phyloP scores from a whole-genome alignment of 805 yeast genomes.

The Cyberlindnera suaveolens region DNA sequence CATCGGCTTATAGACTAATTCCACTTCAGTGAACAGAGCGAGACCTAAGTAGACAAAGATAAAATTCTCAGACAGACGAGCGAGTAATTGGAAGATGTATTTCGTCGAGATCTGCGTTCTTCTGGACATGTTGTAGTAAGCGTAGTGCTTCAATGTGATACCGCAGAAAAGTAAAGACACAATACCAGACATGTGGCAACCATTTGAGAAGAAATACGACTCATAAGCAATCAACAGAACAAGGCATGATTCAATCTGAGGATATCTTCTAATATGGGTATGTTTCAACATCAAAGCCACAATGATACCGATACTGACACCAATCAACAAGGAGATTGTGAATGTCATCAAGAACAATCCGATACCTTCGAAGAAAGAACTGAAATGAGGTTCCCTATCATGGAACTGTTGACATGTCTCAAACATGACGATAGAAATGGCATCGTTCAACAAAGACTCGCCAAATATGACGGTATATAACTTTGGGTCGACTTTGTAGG shows the following conservation, averaged over 20 bases:
- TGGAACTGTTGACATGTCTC: conserved; percentile 97
- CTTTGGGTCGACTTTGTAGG: conserved; percentile 97
- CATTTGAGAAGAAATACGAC: conserved; percentile 95
- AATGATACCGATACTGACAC: conserved; percentile 78
- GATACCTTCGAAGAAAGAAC: conserved; percentile 86
- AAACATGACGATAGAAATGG: conserved; percentile 97
- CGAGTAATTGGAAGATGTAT: conserved; percentile 87
- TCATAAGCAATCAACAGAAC: conserved; percentile 89
- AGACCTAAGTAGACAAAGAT: conserved; percentile 93
- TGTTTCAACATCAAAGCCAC: conserved; percentile 89
- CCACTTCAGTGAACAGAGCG: conserved; percentile 93
- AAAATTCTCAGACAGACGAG: conserved; percentile 93
- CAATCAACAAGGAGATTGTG: conserved; percentile 84
- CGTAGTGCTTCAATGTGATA: conserved; percentile 93
- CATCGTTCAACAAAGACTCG: conserved; percentile 91
- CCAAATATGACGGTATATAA: conserved; percentile 96
- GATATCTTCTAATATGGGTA: conserved; percentile 86
- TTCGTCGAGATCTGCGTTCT: conserved; percentile 95
- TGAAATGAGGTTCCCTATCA: conserved; percentile 69
- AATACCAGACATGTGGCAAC: conserved; percentile 99
- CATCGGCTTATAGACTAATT: conserved; percentile 88
- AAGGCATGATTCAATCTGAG: conserved; percentile 94
- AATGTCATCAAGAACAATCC: conserved; percentile 92
- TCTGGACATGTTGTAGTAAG: conserved; percentile 95
- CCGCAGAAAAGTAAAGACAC: conserved; percentile 94